Percentiles rank a stretch among this genome's conserved stretches.
Conservation (phyloP, 768 basidiomycete genomes). For the Trametes villosa region DNA sequence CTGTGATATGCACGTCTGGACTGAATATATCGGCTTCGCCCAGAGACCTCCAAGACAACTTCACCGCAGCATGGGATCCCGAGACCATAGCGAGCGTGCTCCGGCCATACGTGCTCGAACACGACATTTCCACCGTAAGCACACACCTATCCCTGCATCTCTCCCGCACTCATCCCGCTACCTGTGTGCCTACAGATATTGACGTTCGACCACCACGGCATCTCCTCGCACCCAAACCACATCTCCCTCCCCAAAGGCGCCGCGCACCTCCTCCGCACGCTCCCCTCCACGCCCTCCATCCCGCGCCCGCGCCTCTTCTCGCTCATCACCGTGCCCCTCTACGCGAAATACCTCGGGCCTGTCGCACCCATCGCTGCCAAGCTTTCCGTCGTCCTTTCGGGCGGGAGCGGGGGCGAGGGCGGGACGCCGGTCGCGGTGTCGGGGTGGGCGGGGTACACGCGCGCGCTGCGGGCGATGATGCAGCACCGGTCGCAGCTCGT, state of each 20-base stretch:
- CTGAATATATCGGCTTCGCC: background rate
- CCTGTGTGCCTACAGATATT: slow-evolving; percentile 67
- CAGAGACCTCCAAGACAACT: slow-evolving; percentile 76
- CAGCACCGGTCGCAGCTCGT: slow-evolving; percentile 76
- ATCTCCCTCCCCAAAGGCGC: slow-evolving; percentile 66
- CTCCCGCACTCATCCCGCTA: background rate
- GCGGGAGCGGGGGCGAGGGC: background rate
- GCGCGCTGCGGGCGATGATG: slow-evolving; percentile 68
- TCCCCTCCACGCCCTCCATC: slow-evolving; percentile 23
- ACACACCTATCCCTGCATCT: background rate
- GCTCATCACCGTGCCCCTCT: slow-evolving; percentile 60
- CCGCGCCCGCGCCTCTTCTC: slow-evolving; percentile 53
- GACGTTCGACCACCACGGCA: slow-evolving; percentile 78
- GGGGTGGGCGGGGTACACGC: slow-evolving; percentile 56
- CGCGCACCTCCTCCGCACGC: slow-evolving; percentile 42
- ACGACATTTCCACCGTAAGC: slow-evolving; percentile 65
- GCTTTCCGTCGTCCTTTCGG: slow-evolving; percentile 39
- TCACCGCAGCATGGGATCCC: slow-evolving; percentile 68
- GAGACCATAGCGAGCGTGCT: slow-evolving; percentile 61
- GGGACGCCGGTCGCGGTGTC: slow-evolving; percentile 52
- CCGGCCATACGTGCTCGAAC: slow-evolving; percentile 56
- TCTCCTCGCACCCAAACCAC: slow-evolving; percentile 91
- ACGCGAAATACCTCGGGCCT: slow-evolving; percentile 65
- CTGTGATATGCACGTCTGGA: background rate
- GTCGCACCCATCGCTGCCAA: slow-evolving; percentile 56